phyloP scores from a whole-genome alignment of 805 yeast genomes.

The Kluyveromyces siamensis region DNA sequence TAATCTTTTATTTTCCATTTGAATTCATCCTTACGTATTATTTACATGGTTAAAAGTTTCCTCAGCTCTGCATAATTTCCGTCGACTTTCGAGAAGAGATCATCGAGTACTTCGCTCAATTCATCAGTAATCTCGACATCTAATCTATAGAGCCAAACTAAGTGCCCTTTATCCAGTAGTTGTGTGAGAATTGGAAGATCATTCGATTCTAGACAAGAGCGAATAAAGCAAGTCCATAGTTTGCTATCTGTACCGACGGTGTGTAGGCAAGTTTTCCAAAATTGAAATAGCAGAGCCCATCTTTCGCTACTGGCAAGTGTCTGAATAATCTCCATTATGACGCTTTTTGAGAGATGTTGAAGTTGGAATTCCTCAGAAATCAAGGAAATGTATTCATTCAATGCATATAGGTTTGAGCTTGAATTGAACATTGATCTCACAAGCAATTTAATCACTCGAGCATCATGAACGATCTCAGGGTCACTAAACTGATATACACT shows the following conservation, averaged over 20 bases:
- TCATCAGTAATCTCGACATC: conserved; percentile 13
- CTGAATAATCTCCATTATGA: conserved; percentile 12
- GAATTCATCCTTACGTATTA: not conserved
- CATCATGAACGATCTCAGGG: conserved; percentile 9
- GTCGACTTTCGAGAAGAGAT: conserved; percentile 11
- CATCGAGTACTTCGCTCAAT: conserved; percentile 8
- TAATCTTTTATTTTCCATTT: not conserved
- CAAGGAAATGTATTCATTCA: conserved; percentile 15
- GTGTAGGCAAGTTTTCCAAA: conserved; percentile 17
- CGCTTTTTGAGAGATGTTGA: conserved; percentile 5
- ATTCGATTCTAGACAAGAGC: conserved; percentile 10
- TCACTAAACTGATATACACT: conserved; percentile 4
- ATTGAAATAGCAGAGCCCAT: conserved; percentile 16
- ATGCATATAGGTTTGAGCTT: conserved; percentile 8
- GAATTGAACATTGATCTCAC: conserved; percentile 12
- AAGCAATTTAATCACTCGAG: conserved; percentile 12
- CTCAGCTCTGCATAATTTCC: not conserved
- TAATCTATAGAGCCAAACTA: conserved; percentile 19
- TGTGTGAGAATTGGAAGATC: conserved; percentile 10
- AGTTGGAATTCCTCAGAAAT: conserved; percentile 3
- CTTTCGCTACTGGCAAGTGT: conserved; percentile 11
- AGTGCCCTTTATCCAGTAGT: conserved; percentile 15
- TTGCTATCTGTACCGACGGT: conserved; percentile 14
- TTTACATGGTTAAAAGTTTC: not conserved
- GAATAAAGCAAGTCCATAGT: conserved; percentile 20